phyloP scores from a whole-genome alignment of 495 filamentous ascomycete species.

The Hyaloscypha finlandica region DNA sequence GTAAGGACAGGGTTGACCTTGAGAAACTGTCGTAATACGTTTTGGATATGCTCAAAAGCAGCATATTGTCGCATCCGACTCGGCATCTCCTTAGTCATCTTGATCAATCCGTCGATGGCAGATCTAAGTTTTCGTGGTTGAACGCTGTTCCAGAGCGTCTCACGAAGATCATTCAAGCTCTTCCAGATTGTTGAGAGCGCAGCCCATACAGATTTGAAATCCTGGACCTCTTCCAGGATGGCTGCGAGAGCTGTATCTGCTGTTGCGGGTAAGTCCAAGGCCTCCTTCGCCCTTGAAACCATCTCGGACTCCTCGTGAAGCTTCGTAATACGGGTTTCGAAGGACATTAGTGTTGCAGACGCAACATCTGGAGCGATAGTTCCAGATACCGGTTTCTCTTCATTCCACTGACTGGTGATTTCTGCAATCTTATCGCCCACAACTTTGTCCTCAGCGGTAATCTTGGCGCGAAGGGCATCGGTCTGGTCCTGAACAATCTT shows the following conservation, averaged over 20 bases:
- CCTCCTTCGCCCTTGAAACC: conserved; percentile 95
- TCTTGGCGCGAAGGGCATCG: conserved; percentile 94
- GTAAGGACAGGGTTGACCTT: conserved; percentile 86
- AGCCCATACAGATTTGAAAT: conserved; percentile 98
- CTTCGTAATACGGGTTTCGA: conserved; percentile 77
- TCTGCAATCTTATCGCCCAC: conserved; percentile 84
- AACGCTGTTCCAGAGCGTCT: conserved; percentile 88
- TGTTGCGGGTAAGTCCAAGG: conserved; percentile 81
- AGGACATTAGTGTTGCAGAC: conserved; percentile 72
- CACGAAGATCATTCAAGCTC: conserved; percentile 89
- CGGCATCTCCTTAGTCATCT: conserved; percentile 99
- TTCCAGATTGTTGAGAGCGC: conserved; percentile 95
- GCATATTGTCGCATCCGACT: conserved; percentile 98
- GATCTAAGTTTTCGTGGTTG: conserved; percentile 88
- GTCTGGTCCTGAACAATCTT: conserved; percentile 96
- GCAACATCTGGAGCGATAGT: conserved; percentile 87
- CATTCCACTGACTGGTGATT: conserved; percentile 82
- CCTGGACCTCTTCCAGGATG: conserved; percentile 93
- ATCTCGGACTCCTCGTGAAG: conserved; percentile 87
- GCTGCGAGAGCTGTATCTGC: conserved; percentile 73
- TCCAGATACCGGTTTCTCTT: conserved; percentile 94
- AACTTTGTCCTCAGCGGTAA: conserved; percentile 87
- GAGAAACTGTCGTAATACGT: conserved; percentile 79
- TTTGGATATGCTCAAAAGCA: conserved; percentile 96
- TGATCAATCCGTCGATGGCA: conserved; percentile 86